Conservation (phyloP, 345 rosid genomes). For the Hirschfeldia incana region DNA sequence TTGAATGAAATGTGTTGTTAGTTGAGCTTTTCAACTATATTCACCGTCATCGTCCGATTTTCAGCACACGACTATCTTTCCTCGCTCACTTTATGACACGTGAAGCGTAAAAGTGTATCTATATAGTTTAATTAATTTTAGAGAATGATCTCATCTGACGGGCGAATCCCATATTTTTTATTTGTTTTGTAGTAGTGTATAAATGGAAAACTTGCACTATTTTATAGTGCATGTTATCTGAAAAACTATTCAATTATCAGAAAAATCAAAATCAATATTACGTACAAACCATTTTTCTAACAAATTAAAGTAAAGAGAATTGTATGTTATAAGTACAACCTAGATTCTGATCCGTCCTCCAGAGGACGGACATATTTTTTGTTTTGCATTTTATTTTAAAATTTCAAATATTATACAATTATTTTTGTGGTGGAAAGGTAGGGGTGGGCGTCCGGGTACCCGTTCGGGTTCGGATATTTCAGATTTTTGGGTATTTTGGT, state of each 20-base stretch:
- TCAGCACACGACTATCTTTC: slow-evolving; percentile 20
- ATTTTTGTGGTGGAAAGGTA: too few relatives aligned
- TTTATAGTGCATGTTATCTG: background rate
- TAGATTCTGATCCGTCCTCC: too few relatives aligned
- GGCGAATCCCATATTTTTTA: background rate
- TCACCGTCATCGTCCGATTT: slow-evolving; percentile 36
- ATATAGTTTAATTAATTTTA: background rate
- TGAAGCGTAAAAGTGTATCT: background rate
- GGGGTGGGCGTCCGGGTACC: too few relatives aligned
- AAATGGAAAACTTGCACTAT: background rate
- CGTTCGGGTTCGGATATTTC: too few relatives aligned
- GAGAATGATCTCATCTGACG: background rate
- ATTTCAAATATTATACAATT: too few relatives aligned
- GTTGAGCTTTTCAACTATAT: slow-evolving; percentile 59
- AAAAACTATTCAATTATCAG: background rate
- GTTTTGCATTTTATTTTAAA: too few relatives aligned
- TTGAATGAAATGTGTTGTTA: slow-evolving; percentile 35
- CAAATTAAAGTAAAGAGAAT: background rate
- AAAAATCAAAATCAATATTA: background rate
- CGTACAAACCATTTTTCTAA: background rate
- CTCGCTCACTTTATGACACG: slow-evolving; percentile 16
- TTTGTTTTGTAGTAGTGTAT: background rate
- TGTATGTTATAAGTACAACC: too few relatives aligned
- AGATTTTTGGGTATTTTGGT: too few relatives aligned
- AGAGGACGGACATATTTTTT: too few relatives aligned